A percentile compares a stretch with the other conserved stretches of the same genome.
These are phyloP conservation scores for Juncus inflexus DNA, from an alignment of 176 grass and related monocot species.

Conservation along the genomic window DNA sequence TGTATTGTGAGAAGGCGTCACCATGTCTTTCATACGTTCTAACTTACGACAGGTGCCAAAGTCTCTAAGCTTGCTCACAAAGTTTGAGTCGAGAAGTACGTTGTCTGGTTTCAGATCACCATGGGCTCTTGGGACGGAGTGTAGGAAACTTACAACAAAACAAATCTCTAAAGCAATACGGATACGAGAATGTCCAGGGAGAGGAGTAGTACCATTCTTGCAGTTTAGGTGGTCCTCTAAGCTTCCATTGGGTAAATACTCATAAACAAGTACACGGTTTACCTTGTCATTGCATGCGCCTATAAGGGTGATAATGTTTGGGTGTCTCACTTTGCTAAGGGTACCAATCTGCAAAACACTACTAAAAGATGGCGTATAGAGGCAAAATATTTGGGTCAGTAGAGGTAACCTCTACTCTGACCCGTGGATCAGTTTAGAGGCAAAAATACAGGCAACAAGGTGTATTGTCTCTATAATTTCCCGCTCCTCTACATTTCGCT, in stretches of 20 bases:
- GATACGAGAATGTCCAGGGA: conserved; percentile 44
- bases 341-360: conserved; percentile 56
- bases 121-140: conserved; percentile 55
- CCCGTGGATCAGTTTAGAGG: too few relatives aligned
- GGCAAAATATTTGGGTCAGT: too few relatives aligned
- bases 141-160: conserved; percentile 52
- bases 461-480: too few relatives aligned
- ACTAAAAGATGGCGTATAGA: too few relatives aligned
- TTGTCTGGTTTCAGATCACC: conserved; percentile 73
- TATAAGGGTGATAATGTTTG: conserved; percentile 64
- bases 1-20: neutral
- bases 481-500: too few relatives aligned
- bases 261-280: conserved; percentile 53
- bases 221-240: conserved; percentile 55
- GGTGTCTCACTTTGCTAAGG: conserved; percentile 56
- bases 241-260: conserved; percentile 65
- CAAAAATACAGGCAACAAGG: too few relatives aligned
- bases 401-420: too few relatives aligned
- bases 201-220: conserved; percentile 44
- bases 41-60: conserved; percentile 49
- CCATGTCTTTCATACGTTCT: neutral
- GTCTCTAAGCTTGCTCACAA: conserved; percentile 57
- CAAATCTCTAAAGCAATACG: conserved; percentile 58
- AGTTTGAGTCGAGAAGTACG: conserved; percentile 66
- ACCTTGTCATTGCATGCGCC: conserved; percentile 52